Evolutionary conservation across 805 yeast genomes (phyloP).

Genomic region (Saturnispora diversa): DNA sequence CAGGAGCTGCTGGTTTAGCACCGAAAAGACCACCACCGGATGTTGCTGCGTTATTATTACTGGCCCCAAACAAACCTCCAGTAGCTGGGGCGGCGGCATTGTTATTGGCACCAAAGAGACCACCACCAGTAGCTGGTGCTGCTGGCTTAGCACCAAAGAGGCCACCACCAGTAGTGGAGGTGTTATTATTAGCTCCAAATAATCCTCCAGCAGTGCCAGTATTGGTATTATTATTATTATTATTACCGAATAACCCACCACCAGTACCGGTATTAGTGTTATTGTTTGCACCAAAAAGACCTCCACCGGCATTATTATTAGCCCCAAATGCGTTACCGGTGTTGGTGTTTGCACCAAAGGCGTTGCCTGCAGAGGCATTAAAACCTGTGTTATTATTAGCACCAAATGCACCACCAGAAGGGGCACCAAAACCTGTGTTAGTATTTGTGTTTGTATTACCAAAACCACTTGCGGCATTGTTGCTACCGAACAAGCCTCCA

Average conservation of each 20-base stretch:
- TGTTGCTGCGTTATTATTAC: conserved; percentile 15
- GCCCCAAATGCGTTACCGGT: conserved; percentile 14
- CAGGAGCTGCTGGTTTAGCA: conserved; percentile 14
- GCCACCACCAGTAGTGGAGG: conserved; percentile 11
- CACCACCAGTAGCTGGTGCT: conserved; percentile 17
- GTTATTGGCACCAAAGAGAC: conserved; percentile 22
- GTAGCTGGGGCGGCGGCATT: conserved; percentile 11
- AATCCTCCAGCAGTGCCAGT: conserved; percentile 19
- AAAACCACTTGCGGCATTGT: conserved; percentile 27
- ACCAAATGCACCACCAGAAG: conserved; percentile 17
- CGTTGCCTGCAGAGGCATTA: conserved; percentile 29
- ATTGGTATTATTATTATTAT: conserved; percentile 16
- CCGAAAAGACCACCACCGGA: conserved; percentile 23
- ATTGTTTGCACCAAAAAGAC: conserved; percentile 24
- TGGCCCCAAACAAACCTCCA: conserved; percentile 16
- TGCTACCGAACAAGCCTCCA: conserved; percentile 29
- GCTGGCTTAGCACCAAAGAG: conserved; percentile 19
- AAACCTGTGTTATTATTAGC: conserved; percentile 18
- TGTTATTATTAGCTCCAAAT: conserved; percentile 20
- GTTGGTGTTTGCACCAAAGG: conserved; percentile 27
- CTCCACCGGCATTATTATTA: conserved; percentile 21
- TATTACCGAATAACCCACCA: conserved; percentile 18
- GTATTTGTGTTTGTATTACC: too few species aligned
- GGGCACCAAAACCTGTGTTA: conserved; percentile 6
- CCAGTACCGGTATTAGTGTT: conserved; percentile 9